Evolutionary conservation across 2,329 filamentous ascomycete species (phyloP), one percentile per base, ranked within the genome.

Genomic region (Diaporthe vaccinii): DNA sequence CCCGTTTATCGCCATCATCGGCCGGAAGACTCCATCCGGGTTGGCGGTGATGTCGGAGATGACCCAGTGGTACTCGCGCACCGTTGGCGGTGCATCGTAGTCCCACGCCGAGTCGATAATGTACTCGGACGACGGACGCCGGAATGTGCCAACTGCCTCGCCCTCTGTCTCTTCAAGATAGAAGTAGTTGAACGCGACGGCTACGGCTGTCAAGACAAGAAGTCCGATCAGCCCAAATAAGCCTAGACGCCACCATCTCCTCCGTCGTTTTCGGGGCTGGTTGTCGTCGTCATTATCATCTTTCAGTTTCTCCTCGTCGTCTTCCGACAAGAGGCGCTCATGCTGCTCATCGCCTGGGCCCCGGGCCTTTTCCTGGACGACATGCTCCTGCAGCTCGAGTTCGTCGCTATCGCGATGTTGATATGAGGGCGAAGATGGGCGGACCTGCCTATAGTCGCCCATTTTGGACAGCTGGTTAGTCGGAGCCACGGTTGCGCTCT

Each of bases 1-100:
- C 49, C 91, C 91, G 80, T 96, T 95, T 83, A 95, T 93, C 51
- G 92, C 90, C 71, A 95, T 89, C 86, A 93, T 89, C 12, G 85
- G 87, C 28, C 88, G 86, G 58, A 83, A 86, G 28, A 91, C 82
- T 4, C 89, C 92, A 78, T 93, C 91, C 0, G 92, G 92, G 72
- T 91, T 92, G 57, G 90, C 86, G 0, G 86, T 84, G 44, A 88
- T 88, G 76, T 93, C 90, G 14, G 84, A 81, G 41, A 94, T 88
- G 0, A 84, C 89, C 91, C 91, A 94, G 76, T 87, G 83, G 79
- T 91, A 92, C 77, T 90, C 87, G 78, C 92, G 87, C 2, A 85
- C 86, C 22, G 85, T 86, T 0, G 88, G 86, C 4, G 85, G 78
- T 0, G 89, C 87, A 25, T 84, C 61, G 76, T 87, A 86, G 75